phyloP scores from a whole-genome alignment of 1,284 basidiomycete species.

The Lentinus polychrous region DNA sequence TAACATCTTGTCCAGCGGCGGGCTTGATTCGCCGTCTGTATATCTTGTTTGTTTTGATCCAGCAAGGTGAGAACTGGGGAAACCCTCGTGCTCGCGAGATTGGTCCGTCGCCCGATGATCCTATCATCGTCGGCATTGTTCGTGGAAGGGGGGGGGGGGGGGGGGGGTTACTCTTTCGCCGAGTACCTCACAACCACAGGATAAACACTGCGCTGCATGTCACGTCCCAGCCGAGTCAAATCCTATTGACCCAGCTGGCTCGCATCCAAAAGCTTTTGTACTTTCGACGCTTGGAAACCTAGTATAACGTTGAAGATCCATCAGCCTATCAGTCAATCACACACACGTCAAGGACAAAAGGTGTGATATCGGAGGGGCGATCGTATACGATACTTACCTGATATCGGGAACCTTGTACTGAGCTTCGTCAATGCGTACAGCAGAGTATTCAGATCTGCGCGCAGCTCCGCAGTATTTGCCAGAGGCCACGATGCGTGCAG shows the following conservation, averaged over 20 bases:
- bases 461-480: slow-evolving; percentile 41
- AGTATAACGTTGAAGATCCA: background rate
- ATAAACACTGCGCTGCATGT: no score
- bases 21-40: background rate
- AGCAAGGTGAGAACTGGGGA: slow-evolving; percentile 4
- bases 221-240: no score
- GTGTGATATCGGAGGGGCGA: no score
- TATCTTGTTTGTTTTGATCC: slow-evolving; percentile 1
- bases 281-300: slow-evolving; percentile 34
- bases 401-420: slow-evolving; percentile 49
- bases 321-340: slow-evolving; percentile 11
- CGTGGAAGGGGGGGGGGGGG: background rate
- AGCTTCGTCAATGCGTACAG: slow-evolving; percentile 60
- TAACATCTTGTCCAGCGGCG: slow-evolving; percentile 1
- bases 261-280: slow-evolving; percentile 28
- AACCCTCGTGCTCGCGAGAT: slow-evolving; percentile 2
- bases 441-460: slow-evolving; percentile 53
- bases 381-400: slow-evolving; percentile 48
- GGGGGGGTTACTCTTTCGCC: no score
- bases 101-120: background rate
- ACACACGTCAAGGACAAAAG: slow-evolving; percentile 1
- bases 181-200: no score
- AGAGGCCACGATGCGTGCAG: slow-evolving; percentile 51
- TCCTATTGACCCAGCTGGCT: slow-evolving; percentile 15
- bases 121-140: background rate